phyloP scores from a whole-genome alignment of 768 basidiomycete genomes.

The Multifurca ochricompacta region DNA sequence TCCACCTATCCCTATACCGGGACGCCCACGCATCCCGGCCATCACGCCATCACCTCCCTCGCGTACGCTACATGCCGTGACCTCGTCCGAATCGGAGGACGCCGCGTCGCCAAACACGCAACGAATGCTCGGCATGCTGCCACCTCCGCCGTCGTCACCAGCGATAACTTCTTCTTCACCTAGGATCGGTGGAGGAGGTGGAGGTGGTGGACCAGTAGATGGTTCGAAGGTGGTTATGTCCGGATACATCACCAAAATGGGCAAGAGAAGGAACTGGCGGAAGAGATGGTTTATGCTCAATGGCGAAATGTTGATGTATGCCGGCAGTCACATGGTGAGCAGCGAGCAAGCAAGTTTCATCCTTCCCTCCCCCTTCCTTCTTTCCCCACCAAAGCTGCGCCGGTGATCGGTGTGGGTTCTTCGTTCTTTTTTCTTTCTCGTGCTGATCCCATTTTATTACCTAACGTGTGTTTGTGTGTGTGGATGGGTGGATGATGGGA shows the following conservation, averaged over 20 bases:
- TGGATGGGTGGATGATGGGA: too few species aligned
- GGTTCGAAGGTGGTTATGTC: slow-evolving; percentile 73
- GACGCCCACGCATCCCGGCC: slow-evolving; percentile 26
- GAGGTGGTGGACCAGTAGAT: slow-evolving; percentile 48
- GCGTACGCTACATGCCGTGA: slow-evolving; percentile 39
- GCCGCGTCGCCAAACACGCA: slow-evolving; percentile 36
- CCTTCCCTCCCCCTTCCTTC: not conserved
- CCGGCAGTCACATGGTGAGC: slow-evolving; percentile 90
- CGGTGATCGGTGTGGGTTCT: slow-evolving; percentile 9
- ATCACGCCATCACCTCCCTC: slow-evolving; percentile 44
- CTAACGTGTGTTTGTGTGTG: too few species aligned
- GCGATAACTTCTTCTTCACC: slow-evolving; percentile 48
- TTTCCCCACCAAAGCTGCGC: not conserved
- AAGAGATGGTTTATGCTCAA: slow-evolving; percentile 97
- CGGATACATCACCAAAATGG: slow-evolving; percentile 96
- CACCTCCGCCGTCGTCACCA: too few species aligned
- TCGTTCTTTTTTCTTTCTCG: not conserved
- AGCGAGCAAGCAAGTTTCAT: slow-evolving; percentile 25
- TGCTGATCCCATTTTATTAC: too few species aligned
- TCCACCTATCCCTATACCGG: slow-evolving; percentile 47
- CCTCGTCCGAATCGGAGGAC: slow-evolving; percentile 78
- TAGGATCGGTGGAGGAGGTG: slow-evolving; percentile 26
- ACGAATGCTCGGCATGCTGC: slow-evolving; percentile 13
- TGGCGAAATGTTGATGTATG: slow-evolving; percentile 80
- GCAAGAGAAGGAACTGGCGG: slow-evolving; percentile 89